Evolutionary conservation across 768 basidiomycete genomes (phyloP).

Genomic region (Lactifluus echinatus): DNA sequence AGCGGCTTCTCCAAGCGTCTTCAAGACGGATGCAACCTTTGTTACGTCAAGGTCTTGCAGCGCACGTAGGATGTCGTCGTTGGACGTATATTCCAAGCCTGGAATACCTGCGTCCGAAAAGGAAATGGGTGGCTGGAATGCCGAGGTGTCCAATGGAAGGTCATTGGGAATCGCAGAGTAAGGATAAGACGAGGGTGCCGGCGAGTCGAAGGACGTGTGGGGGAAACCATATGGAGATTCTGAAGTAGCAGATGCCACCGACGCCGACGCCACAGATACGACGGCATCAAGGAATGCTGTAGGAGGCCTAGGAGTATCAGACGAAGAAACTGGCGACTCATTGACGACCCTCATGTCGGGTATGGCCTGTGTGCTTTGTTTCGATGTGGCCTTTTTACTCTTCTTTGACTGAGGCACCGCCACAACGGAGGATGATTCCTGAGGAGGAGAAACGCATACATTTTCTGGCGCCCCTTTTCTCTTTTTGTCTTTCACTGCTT

Average conservation of each 20-base stretch:
- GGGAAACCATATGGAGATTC: conserved; percentile 24
- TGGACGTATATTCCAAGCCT: conserved; percentile 42
- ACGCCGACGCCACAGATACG: conserved; percentile 56
- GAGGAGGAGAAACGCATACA: neutral
- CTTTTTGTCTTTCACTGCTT: conserved; percentile 26
- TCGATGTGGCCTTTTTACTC: conserved; percentile 29
- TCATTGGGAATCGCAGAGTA: neutral
- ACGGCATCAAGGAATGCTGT: conserved; percentile 56
- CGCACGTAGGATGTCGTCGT: conserved; percentile 65
- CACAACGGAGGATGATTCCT: neutral
- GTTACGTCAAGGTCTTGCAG: conserved; percentile 66
- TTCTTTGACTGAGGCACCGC: conserved; percentile 21
- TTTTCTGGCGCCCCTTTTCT: conserved; percentile 23
- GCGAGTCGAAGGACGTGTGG: conserved; percentile 13
- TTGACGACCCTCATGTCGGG: neutral
- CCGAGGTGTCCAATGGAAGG: neutral
- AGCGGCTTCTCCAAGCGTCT: conserved; percentile 52
- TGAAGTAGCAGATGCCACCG: conserved; percentile 32
- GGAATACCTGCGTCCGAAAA: conserved; percentile 21
- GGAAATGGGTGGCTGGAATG: conserved; percentile 30
- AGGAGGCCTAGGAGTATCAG: conserved; percentile 21
- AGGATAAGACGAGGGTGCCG: conserved; percentile 16
- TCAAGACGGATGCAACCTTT: conserved; percentile 60
- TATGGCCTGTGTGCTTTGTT: neutral
- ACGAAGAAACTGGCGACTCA: conserved; percentile 11